Conservation (phyloP, 352 stramenopile species). For the Pythium plurisporium region DNA sequence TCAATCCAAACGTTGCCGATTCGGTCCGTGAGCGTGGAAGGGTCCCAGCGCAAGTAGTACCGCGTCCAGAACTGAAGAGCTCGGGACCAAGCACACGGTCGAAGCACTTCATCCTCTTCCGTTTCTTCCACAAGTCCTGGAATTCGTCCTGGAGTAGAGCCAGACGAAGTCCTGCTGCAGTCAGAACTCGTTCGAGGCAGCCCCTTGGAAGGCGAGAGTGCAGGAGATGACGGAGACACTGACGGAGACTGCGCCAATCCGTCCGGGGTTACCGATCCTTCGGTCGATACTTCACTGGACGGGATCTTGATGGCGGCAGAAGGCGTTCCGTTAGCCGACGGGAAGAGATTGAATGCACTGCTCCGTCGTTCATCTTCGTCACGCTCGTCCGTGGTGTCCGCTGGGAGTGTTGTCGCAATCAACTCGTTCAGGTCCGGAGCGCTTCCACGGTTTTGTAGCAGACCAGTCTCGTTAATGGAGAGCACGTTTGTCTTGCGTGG, state of each 20-base stretch:
- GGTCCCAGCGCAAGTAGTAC: conserved; percentile 81
- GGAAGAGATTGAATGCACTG: conserved; percentile 5
- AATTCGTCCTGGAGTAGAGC: not conserved
- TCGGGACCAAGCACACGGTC: conserved; percentile 64
- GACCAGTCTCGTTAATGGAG: not conserved
- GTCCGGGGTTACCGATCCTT: not conserved
- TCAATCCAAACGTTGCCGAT: conserved; percentile 61
- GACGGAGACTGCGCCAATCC: not conserved
- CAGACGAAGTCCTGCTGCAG: not conserved
- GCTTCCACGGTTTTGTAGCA: not conserved
- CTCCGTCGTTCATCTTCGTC: conserved; percentile 1
- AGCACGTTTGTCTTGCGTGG: conserved; percentile 1
- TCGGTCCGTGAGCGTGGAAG: conserved; percentile 46
- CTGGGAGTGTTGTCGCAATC: not conserved
- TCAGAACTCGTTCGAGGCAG: not conserved
- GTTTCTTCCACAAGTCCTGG: conserved; percentile 1
- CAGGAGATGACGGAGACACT: not conserved
- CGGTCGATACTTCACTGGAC: not conserved
- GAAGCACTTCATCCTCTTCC: conserved; percentile 51
- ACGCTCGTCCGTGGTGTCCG: not conserved
- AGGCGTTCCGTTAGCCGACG: not conserved
- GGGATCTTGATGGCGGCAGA: not conserved
- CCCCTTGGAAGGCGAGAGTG: not conserved
- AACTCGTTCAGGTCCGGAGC: not conserved
- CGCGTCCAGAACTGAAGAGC: conserved; percentile 69